Conservation (phyloP, 2,329 filamentous ascomycete species). For the Rasamsonia emersonii region DNA sequence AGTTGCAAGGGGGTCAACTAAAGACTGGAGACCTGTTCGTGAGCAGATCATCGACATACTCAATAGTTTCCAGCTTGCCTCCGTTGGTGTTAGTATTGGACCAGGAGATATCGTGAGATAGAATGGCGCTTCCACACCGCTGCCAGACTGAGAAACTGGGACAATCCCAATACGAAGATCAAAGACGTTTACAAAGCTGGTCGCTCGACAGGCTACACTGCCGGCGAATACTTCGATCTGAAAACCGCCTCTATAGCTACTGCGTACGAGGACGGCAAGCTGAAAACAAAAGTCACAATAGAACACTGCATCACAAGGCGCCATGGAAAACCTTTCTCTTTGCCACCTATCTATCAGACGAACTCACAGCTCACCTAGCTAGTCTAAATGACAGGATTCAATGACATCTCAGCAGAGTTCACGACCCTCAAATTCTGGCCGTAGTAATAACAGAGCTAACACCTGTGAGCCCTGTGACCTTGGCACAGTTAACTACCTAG, state of each 20-base stretch:
- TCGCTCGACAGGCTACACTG: not conserved
- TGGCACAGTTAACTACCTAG: too few species aligned
- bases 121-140: too few species aligned
- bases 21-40: not conserved
- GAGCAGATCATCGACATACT: not conserved
- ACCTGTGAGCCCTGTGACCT: too few species aligned
- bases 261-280: not conserved
- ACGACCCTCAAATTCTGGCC: too few species aligned
- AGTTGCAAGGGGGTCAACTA: not conserved
- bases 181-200: not conserved
- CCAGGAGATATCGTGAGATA: not conserved
- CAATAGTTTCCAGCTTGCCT: not conserved
- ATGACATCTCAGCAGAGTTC: too few species aligned
- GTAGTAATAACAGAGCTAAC: too few species aligned
- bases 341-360: too few species aligned
- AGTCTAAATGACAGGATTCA: too few species aligned
- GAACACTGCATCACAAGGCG: not conserved
- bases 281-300: not conserved
- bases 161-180: too few species aligned
- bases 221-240: not conserved
- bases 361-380: too few species aligned
- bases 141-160: too few species aligned
- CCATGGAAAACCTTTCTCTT: not conserved
- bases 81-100: not conserved
- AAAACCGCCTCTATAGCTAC: not conserved